These are phyloP conservation scores for Tulasnella sp. DNA, from an alignment of 768 basidiomycete species.

Conservation along the genomic window DNA sequence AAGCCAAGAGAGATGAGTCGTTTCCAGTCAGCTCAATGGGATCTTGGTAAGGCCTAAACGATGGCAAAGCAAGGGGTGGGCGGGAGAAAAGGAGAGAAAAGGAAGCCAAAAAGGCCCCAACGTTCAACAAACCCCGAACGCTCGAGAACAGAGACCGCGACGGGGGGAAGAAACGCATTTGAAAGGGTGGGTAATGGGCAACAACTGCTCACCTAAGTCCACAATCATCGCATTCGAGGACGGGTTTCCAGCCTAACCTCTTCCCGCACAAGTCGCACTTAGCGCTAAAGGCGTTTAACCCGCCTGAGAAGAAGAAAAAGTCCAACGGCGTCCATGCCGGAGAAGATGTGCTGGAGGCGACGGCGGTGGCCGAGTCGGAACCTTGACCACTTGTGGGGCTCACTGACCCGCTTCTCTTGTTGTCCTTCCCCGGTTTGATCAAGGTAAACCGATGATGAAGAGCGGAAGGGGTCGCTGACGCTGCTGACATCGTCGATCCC, in stretches of 20 bases:
- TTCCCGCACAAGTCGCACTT: constrained; percentile 79
- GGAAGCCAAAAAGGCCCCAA: not conserved
- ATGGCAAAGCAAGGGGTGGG: constrained; percentile 5
- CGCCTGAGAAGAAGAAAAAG: constrained; percentile 58
- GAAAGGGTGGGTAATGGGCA: constrained; percentile 2
- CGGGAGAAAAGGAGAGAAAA: not conserved
- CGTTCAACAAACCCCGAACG: constrained; percentile 10
- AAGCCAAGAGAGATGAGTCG: not conserved
- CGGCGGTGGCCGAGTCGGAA: constrained; percentile 1
- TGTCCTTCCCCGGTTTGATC: constrained; percentile 51
- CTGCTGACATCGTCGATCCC: constrained; percentile 49
- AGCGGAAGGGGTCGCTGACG: constrained; percentile 28
- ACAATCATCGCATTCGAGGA: constrained; percentile 84
- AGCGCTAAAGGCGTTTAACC: constrained; percentile 40
- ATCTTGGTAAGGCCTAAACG: constrained; percentile 8
- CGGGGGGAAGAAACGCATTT: not conserved
- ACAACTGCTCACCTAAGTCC: constrained; percentile 44
- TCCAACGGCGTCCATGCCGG: constrained; percentile 66
- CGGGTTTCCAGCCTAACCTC: constrained; percentile 75
- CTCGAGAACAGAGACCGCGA: not conserved
- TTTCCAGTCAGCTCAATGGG: constrained; percentile 5
- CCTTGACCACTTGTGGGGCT: not conserved
- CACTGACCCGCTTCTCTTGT: not conserved
- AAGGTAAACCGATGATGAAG: constrained; percentile 79
- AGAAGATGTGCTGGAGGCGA: constrained; percentile 21